Evolutionary conservation across 2,329 filamentous ascomycete genomes (phyloP).

Genomic region (Colletotrichum tanaceti): DNA sequence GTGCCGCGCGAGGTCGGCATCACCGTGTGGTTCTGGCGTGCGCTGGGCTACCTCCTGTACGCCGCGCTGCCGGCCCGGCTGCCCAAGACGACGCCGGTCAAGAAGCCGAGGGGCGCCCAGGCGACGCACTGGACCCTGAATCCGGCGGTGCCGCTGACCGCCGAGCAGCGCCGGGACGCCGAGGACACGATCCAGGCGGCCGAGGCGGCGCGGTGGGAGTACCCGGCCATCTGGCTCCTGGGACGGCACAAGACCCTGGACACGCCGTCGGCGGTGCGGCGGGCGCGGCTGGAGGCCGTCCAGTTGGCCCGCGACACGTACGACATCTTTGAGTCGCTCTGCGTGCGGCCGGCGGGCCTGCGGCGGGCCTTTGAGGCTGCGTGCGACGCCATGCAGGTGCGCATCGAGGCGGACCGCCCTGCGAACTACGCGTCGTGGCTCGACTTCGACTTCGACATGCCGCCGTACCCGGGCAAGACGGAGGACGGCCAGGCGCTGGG

Average conservation of each 20-base stretch:
- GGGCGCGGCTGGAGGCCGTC: neutral
- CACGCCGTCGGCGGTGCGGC: neutral
- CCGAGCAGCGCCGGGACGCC: neutral
- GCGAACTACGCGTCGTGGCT: slow-evolving; percentile 23
- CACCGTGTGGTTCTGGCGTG: slow-evolving; percentile 35
- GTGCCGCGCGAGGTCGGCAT: neutral
- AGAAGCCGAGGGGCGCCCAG: neutral
- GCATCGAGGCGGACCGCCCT: neutral
- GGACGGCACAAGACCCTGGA: neutral
- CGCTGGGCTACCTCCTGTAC: slow-evolving; percentile 14
- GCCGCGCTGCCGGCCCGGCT: slow-evolving; percentile 22
- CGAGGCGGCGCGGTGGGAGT: neutral
- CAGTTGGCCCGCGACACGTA: neutral
- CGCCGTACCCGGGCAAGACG: slow-evolving; percentile 9
- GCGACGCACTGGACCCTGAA: neutral
- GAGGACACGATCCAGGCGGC: neutral
- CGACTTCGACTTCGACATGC: slow-evolving; percentile 24
- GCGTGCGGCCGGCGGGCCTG: slow-evolving; percentile 7
- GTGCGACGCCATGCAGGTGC: neutral
- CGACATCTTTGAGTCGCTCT: neutral
- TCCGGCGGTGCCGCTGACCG: neutral
- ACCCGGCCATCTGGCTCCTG: neutral
- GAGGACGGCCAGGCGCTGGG: neutral
- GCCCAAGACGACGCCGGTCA: neutral
- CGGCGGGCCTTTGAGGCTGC: neutral